phyloP scores from a whole-genome alignment of 1,284 basidiomycete genomes.

The Sporisorium sorghi region DNA sequence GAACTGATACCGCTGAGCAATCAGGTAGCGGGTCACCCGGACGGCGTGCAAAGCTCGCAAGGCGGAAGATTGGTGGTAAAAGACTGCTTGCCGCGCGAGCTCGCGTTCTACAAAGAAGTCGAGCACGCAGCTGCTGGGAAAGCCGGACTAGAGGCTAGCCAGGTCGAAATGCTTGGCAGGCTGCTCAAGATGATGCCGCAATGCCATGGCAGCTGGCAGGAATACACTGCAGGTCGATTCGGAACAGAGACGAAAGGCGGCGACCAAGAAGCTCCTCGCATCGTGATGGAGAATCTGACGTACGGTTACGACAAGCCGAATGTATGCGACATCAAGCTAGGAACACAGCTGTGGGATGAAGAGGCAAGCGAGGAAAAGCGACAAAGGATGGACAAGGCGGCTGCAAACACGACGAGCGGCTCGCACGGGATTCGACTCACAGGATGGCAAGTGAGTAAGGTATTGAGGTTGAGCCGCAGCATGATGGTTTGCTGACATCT shows the following conservation, averaged over 20 bases:
- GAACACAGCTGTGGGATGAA: constrained; percentile 82
- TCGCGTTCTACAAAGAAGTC: constrained; percentile 82
- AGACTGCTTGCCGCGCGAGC: constrained; percentile 79
- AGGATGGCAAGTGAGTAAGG: constrained; percentile 81
- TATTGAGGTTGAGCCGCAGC: not conserved
- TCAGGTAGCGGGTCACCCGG: constrained; percentile 90
- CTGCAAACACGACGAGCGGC: constrained; percentile 78
- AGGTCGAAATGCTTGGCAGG: constrained; percentile 18
- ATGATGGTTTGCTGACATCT: not conserved
- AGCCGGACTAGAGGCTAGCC: not conserved
- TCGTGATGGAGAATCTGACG: constrained; percentile 87
- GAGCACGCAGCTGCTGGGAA: constrained; percentile 69
- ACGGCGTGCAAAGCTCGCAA: constrained; percentile 77
- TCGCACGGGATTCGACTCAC: constrained; percentile 84
- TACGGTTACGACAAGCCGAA: constrained; percentile 81
- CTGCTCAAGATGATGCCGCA: constrained; percentile 45
- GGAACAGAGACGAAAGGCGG: constrained; percentile 44
- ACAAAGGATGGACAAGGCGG: constrained; percentile 80
- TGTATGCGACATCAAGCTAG: constrained; percentile 91
- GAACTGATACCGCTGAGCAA: constrained; percentile 71
- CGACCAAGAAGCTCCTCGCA: constrained; percentile 68
- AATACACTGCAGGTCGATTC: constrained; percentile 11
- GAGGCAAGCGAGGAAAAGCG: constrained; percentile 80
- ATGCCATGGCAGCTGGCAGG: constrained; percentile 38
- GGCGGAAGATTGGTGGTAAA: constrained; percentile 87